phyloP scores from a whole-genome alignment of 306 rosid species.

The Prosopis cineraria region DNA sequence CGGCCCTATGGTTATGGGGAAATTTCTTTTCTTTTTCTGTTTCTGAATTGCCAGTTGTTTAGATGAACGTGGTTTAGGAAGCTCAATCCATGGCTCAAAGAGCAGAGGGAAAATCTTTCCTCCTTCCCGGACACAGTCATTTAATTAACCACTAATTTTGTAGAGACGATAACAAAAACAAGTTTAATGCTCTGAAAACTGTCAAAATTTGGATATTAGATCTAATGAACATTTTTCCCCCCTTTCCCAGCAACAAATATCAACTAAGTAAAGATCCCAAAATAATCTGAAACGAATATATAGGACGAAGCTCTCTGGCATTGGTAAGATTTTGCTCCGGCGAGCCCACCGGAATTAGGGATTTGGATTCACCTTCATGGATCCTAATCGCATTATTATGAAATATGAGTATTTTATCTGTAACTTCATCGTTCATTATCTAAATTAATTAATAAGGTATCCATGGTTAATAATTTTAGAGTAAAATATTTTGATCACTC shows the following conservation, averaged over 20 bases:
- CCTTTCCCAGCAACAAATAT: background rate
- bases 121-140: background rate
- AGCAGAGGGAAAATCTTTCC: background rate
- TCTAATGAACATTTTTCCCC: background rate
- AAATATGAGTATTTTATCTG: too few relatives aligned
- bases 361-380: too few relatives aligned
- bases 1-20: too few relatives aligned
- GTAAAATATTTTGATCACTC: too few relatives aligned
- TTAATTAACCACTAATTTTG: background rate
- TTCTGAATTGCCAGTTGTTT: background rate
- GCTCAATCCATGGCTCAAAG: background rate
- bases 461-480: too few relatives aligned
- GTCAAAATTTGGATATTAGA: background rate
- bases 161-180: background rate
- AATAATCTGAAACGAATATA: background rate
- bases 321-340: too few relatives aligned
- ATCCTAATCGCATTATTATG: too few relatives aligned
- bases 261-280: slow-evolving; percentile 27
- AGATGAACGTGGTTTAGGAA: background rate
- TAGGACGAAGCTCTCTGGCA: background rate
- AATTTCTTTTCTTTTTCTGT: background rate
- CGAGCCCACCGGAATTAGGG: background rate
- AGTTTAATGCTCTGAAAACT: background rate
- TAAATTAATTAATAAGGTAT: too few relatives aligned
- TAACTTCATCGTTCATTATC: too few relatives aligned